Conservation (phyloP, 768 basidiomycete species). For the button mushroom (Agaricus bisporus) region DNA sequence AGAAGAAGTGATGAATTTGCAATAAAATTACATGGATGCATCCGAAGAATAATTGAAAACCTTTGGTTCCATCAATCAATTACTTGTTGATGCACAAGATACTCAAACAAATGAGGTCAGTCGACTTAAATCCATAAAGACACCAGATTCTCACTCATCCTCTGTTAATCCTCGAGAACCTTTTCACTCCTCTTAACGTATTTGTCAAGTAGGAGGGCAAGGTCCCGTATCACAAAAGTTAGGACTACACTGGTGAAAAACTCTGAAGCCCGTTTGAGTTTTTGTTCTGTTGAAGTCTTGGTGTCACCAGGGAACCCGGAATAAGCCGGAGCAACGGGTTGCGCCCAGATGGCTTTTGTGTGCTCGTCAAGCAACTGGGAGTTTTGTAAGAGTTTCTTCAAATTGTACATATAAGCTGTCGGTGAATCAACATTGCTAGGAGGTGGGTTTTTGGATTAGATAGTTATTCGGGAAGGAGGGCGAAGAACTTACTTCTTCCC, state of each 20-base stretch:
- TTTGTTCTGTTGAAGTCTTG: constrained; percentile 59
- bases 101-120: neutral
- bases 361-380: constrained; percentile 86
- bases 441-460: constrained; percentile 13
- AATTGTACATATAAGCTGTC: constrained; percentile 70
- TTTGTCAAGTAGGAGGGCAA: constrained; percentile 84
- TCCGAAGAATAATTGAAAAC: constrained; percentile 17
- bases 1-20: constrained; percentile 20
- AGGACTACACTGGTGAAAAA: constrained; percentile 88
- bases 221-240: constrained; percentile 84
- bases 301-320: constrained; percentile 61
- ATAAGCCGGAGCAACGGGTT: constrained; percentile 68
- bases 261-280: constrained; percentile 78
- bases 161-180: constrained; percentile 75
- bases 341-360: constrained; percentile 61
- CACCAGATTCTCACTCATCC: neutral
- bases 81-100: neutral
- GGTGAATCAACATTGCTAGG: constrained; percentile 77
- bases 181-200: constrained; percentile 93
- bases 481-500: constrained; percentile 69
- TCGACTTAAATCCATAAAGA: neutral
- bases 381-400: constrained; percentile 66
- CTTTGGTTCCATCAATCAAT: constrained; percentile 3
- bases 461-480: constrained; percentile 2
- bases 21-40: constrained; percentile 23